Base-by-base conservation (phyloP, 768 basidiomycete genomes). In the Strobilomyces echinocephalus region DNA sequence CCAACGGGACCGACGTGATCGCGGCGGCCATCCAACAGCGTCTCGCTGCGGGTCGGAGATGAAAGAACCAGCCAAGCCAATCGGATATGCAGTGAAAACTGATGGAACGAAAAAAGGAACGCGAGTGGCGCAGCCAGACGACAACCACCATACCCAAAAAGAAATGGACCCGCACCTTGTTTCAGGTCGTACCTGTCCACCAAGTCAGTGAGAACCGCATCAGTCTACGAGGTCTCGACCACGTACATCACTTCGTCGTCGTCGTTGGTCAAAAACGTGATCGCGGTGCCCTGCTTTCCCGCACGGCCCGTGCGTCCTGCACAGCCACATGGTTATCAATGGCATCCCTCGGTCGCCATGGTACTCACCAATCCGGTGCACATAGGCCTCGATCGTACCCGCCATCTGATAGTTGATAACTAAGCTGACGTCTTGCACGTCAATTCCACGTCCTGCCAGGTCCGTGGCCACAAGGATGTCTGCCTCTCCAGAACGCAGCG, bases 321-420 rank as follows among this genome's bases (percentile, higher is more conserved):
- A 41, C 47, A 33, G n/a, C 45, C 33, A 36, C 53, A 46, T 48
- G 41, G 59, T 56, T 11, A 52, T 24, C 34, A 33, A 1, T 50
- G 39, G 46, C 30, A 20, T n/a, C 33, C n/a, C 35, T 21, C 41
- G 2, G 18, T 47, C 36, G n/a, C 52, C 54, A 39, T 5, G 8
- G 53, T 44, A 68, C 84, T 50, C 65, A 91, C 95, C 97, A 63
- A 99, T 97, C 69, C 95, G 88, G 72, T 98, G 95, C 43, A 98
- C 92, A 66, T 97, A 97, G 38, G 88, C 92, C 72, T 99, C 97
- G 72, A 99, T 98, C 20, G 88, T 91, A 62, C 81, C 83, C 6
- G 94, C 83, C 95, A 98, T 98, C 74, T 97, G 92, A 79, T 85
- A 99, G 71, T 98, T 98, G 77, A 98, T 85, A 57, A 98, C 95